phyloP scores from a whole-genome alignment of 768 basidiomycete species.

The Pisolithus albus region DNA sequence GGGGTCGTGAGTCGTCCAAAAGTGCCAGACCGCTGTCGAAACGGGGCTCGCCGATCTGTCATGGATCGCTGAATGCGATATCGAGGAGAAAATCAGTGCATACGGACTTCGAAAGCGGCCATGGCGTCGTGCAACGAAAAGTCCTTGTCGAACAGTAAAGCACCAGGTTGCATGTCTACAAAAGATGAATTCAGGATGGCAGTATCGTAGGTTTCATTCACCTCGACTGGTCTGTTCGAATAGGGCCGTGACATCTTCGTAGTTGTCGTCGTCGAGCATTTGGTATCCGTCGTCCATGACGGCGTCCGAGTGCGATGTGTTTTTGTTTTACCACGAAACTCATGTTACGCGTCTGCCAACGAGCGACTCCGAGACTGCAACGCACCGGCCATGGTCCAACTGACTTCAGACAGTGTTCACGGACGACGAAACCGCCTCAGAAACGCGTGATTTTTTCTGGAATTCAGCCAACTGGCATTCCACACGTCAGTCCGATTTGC shows the following conservation, averaged over 20 bases:
- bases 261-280: slow-evolving; percentile 53
- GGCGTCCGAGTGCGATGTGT: not conserved
- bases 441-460: slow-evolving; percentile 70
- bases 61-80: slow-evolving; percentile 9
- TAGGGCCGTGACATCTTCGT: slow-evolving; percentile 55
- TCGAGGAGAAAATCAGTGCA: not conserved
- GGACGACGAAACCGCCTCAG: slow-evolving; percentile 1
- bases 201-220: slow-evolving; percentile 29
- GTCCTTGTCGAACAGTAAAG: slow-evolving; percentile 57
- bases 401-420: slow-evolving; percentile 1
- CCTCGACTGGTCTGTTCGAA: slow-evolving; percentile 59
- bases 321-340: too few relatives aligned
- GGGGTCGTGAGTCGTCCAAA: slow-evolving; percentile 34
- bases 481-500: slow-evolving; percentile 56
- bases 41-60: slow-evolving; percentile 82
- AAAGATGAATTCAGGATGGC: not conserved
- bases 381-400: not conserved
- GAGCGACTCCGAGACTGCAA: not conserved
- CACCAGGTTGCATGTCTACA: slow-evolving; percentile 57
- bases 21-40: slow-evolving; percentile 73
- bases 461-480: slow-evolving; percentile 89
- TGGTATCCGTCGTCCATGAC: slow-evolving; percentile 14
- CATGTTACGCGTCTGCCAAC: too few relatives aligned
- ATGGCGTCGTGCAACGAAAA: slow-evolving; percentile 82
- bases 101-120: slow-evolving; percentile 79